Conservation (phyloP, 2,329 filamentous ascomycete species). For the Bipolaris sorokiniana region DNA sequence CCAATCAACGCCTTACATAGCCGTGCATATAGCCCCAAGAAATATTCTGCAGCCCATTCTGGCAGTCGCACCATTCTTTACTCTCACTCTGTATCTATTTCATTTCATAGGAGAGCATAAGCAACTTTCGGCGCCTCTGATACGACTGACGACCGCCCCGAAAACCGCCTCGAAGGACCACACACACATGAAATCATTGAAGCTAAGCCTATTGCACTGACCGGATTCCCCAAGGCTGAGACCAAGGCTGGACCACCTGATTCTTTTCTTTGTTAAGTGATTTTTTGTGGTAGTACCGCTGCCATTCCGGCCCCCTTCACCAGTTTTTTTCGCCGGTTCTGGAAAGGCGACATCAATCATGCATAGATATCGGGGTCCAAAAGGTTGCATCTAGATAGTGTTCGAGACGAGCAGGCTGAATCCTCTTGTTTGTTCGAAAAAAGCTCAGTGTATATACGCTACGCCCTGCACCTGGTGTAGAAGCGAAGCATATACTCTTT, state of each 20-base stretch:
- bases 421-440: too few species aligned
- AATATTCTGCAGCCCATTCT: constrained; percentile 4
- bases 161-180: not conserved
- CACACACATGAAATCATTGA: not conserved
- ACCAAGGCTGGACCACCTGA: not conserved
- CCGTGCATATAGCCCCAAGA: not conserved
- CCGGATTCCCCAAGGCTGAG: constrained; percentile 8
- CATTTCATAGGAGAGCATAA: not conserved
- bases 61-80: too few species aligned
- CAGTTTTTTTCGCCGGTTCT: not conserved
- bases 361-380: not conserved
- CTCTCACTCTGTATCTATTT: not conserved
- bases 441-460: not conserved
- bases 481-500: not conserved
- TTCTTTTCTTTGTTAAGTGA: not conserved
- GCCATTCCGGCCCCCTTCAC: not conserved
- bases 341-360: not conserved
- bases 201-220: constrained; percentile 15
- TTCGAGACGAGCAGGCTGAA: not conserved
- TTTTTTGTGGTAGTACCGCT: not conserved
- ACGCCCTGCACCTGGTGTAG: constrained; percentile 3
- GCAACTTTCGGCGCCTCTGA: not conserved
- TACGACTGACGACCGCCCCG: constrained; percentile 2
- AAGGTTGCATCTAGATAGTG: not conserved
- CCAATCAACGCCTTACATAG: not conserved